A percentile compares a stretch with the other conserved stretches of the same genome.
Conservation (phyloP, 2,329 filamentous ascomycete species). For the Aspergillus neotritici region DNA sequence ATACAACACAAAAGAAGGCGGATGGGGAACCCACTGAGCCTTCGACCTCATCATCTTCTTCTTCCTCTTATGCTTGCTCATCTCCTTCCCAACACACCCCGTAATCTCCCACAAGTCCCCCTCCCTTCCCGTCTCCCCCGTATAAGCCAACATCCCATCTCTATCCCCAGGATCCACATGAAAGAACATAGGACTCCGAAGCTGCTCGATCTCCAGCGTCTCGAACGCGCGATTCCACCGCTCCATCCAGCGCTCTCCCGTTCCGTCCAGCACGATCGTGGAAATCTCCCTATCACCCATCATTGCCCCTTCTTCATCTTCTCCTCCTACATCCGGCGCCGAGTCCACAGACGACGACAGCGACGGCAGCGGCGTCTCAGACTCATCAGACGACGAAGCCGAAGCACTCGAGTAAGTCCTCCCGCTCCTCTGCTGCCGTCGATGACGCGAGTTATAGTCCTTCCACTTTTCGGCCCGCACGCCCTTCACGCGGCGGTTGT, state of each 20-base stretch:
- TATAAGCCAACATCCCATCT: constrained; percentile 65
- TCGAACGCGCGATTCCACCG: constrained; percentile 66
- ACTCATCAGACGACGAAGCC: constrained; percentile 7
- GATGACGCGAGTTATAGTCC: background rate
- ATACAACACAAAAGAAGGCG: background rate
- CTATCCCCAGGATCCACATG: constrained; percentile 71
- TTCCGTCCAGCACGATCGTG: constrained; percentile 63
- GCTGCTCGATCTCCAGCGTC: constrained; percentile 62
- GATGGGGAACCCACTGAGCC: constrained; percentile 34
- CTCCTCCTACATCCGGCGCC: constrained; percentile 4
- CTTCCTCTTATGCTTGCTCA: constrained; percentile 70
- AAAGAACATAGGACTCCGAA: constrained; percentile 78
- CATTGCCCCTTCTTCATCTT: background rate
- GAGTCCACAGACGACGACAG: constrained; percentile 16
- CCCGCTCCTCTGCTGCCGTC: background rate
- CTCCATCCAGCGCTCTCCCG: constrained; percentile 60
- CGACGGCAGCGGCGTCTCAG: constrained; percentile 15
- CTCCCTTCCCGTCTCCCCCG: constrained; percentile 56
- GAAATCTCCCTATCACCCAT: constrained; percentile 19
- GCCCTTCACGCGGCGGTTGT: constrained; percentile 22
- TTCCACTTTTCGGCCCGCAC: constrained; percentile 26
- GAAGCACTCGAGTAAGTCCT: constrained; percentile 7
- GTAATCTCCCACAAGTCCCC: constrained; percentile 63
- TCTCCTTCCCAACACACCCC: constrained; percentile 70
- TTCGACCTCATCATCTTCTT: constrained; percentile 57